A percentile compares a stretch with the other conserved stretches of the same genome.
Evolutionary conservation across 2,329 filamentous ascomycete genomes (phyloP).

Genomic region (Fusarium falciforme): DNA sequence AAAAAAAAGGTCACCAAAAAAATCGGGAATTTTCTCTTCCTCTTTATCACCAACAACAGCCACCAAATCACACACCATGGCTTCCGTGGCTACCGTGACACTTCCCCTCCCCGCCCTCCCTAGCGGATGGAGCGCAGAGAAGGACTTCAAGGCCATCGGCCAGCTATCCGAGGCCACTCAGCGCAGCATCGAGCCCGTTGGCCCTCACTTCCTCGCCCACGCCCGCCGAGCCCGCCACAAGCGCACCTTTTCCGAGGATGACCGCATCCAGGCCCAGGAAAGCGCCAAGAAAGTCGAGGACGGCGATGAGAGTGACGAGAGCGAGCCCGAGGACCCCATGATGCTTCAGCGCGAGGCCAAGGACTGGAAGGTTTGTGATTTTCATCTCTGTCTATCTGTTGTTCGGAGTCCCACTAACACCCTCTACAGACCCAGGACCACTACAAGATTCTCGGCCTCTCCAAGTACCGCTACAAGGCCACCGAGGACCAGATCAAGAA

Average conservation of each 20-base stretch:
- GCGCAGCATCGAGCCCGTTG: slow-evolving; percentile 94
- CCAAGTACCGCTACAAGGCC: slow-evolving; percentile 91
- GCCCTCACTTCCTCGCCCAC: slow-evolving; percentile 97
- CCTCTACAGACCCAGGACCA: slow-evolving; percentile 84
- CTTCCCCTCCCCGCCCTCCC: slow-evolving; percentile 81
- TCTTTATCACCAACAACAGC: slow-evolving; percentile 32
- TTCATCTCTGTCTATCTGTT: neutral
- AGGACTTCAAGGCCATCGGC: slow-evolving; percentile 89
- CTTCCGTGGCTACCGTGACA: slow-evolving; percentile 69
- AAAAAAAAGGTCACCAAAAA: slow-evolving; percentile 35
- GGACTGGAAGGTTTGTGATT: slow-evolving; percentile 89
- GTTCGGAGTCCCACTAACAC: neutral
- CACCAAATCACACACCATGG: slow-evolving; percentile 62
- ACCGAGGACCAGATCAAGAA: slow-evolving; percentile 99
- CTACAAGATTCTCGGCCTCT: slow-evolving; percentile 94
- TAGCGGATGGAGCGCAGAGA: slow-evolving; percentile 84
- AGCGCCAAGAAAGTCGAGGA: slow-evolving; percentile 96
- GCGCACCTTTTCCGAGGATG: slow-evolving; percentile 98
- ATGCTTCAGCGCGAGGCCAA: slow-evolving; percentile 95
- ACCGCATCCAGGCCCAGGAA: slow-evolving; percentile 95
- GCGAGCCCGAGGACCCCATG: slow-evolving; percentile 91
- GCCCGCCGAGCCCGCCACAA: slow-evolving; percentile 95
- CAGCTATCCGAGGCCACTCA: slow-evolving; percentile 81
- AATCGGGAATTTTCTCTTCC: slow-evolving; percentile 23
- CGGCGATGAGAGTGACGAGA: slow-evolving; percentile 89